Evolutionary conservation across 495 filamentous ascomycete species (phyloP).

Genomic region (Parathielavia appendiculata): DNA sequence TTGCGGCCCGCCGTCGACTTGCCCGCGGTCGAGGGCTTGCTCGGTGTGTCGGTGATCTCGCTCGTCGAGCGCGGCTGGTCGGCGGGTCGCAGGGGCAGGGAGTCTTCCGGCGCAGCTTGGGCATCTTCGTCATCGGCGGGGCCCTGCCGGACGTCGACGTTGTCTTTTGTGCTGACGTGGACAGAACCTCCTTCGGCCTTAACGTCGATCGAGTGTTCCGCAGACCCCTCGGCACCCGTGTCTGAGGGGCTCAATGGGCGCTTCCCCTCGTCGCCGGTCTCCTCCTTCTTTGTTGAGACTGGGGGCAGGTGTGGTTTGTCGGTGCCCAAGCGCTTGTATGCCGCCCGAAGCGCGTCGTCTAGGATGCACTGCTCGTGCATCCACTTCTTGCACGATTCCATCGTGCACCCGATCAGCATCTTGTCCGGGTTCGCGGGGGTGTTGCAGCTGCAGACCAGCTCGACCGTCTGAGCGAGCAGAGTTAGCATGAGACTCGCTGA

Average conservation of each 20-base stretch:
- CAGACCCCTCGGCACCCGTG: constrained; percentile 35
- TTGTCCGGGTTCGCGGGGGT: constrained; percentile 60
- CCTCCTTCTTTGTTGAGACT: constrained; percentile 35
- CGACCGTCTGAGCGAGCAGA: constrained; percentile 41
- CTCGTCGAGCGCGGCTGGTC: constrained; percentile 17
- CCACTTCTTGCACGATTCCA: constrained; percentile 55
- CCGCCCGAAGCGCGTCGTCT: constrained; percentile 44
- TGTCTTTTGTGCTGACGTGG: constrained; percentile 29
- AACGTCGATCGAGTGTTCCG: constrained; percentile 46
- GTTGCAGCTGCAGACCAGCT: constrained; percentile 57
- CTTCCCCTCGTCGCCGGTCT: constrained; percentile 32
- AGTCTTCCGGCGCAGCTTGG: constrained; percentile 24
- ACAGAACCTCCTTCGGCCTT: constrained; percentile 36
- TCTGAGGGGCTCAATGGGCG: constrained; percentile 43
- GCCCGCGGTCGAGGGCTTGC: constrained; percentile 3
- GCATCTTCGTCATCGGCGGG: constrained; percentile 27
- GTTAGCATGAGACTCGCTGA: constrained; percentile 12
- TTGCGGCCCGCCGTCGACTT: constrained; percentile 20
- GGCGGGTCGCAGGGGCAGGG: constrained; percentile 10
- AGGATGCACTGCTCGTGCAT: constrained; percentile 59
- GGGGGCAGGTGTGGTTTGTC: constrained; percentile 41
- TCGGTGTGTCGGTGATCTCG: constrained; percentile 12
- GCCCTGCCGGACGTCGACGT: constrained; percentile 26
- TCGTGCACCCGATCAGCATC: constrained; percentile 52
- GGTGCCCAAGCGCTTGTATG: constrained; percentile 42